Base-by-base conservation (phyloP, 2,329 filamentous ascomycete species). In the Aspergillus sp. region DNA sequence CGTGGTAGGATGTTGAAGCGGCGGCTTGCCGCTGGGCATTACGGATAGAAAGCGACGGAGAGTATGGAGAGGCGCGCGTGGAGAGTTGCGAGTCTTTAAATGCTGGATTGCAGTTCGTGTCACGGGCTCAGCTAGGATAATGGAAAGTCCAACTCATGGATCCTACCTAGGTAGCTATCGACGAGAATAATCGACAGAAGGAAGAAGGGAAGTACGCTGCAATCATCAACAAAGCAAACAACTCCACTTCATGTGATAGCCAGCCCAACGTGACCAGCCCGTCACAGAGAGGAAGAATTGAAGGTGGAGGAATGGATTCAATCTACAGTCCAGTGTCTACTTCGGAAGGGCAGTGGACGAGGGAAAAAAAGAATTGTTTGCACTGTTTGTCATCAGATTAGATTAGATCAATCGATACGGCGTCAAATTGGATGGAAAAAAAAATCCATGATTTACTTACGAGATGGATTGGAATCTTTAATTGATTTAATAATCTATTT, bases 31-130 rank as follows among this genome's bases (percentile, higher is more conserved):
- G 19, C 46, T 49, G 44, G 47, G 20, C 20, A 4, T 20, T 20
- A 20, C 20, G 20, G 20, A 20, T 20, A 73, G 80, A 79, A 47
- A 80, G 54, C 54, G 63, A 50, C 58, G 62, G 48, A 65, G 56
- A 39, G 63, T 58, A 43, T 56, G 60, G 15, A 67, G 15, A 67
- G 43, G 33, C 62, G 63, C 39, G 57, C 57, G 41, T 64, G 59
- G 10, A 66, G 59, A 64, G 65, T 66, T 25, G 20, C 25, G 33
- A 27, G 30, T 25, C 15, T 20, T 19, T 10, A 20, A 9, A 10
- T 17, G 17, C 7, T n/a, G 33, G 33, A 12, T 15, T 15, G 33
- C 13, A 37, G n/a, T 22, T 22, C 20, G 20, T 23, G 22, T 23
- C 22, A 23, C 3, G 22, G 22, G 22, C 22, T 23, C 22, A 23